Evolutionary conservation across 441 rosid species (phyloP), one percentile per base, ranked within the genome.

Genomic region (Jatropha podagrica): DNA sequence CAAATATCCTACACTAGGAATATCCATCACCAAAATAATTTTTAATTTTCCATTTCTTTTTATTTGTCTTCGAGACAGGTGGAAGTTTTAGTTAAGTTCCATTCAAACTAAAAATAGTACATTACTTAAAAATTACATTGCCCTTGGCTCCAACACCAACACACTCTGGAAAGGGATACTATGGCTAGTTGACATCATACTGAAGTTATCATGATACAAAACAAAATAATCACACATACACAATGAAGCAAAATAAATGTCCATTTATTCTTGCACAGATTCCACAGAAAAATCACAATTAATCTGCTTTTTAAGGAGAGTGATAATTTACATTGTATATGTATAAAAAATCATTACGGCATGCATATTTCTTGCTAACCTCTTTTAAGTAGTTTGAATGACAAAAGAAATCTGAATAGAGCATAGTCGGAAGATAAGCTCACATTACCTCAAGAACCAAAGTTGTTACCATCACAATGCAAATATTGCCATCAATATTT

Each of bases 381-480:
- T 51, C 54, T 54, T 54, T 18, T 54, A 54, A 15, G 2, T 15
- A 10, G 15, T 54, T 54, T 15, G 20, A n/a, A 1, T 54, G 20
- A 51, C 4, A 51, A 51, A 51, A 51, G 17, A 2, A 51, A 0
- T 51, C 2, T 32, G 32, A 32, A 54, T 2, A 54, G 15, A 18
- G 17, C 14, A 54, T 2, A 54, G 7, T 54, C 2, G 7, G 20
- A 18, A 15, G 59, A 54, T 18, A 54, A 54, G 20, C 23, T 4
- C n/a, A 17, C 9, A 72, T 81, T 89, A 96, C 99, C 99, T 94
- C 98, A 20, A 96, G 99, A 80, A 96, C 99, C 88, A 96, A 85
- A 72, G 97, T 94, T 76, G 99, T 94, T 51, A 96, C 99, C 95
- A 96, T 83, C 78, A 92, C 98, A 10, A 97, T 94, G 88, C 97